Evolutionary conservation across 495 filamentous ascomycete species (phyloP), one percentile per base, ranked within the genome.

Genomic region (Penicillium parvum): DNA sequence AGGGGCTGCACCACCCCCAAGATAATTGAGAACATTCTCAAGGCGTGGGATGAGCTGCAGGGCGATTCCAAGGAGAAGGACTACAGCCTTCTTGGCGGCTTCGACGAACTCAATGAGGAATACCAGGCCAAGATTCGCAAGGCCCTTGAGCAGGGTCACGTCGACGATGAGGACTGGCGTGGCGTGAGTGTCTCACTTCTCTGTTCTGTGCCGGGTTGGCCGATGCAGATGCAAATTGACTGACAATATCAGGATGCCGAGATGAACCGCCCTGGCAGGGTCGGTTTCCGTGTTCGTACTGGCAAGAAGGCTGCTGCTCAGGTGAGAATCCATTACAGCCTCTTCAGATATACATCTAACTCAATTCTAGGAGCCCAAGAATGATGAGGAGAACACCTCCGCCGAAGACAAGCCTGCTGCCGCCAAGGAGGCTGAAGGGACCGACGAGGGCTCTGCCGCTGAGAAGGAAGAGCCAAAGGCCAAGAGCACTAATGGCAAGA

Each of bases 1-100:
- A 90, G 87, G 87, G 88, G 87, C n/a, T 94, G 88, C 43, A 74
- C 83, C 23, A 90, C 86, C 7, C 85, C 86, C 2, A 58, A 64
- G 19, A 66, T 79, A 37, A 65, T 91, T 40, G 18, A 49, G 28
- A 81, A 84, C 47, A 50, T 86, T 30, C 71, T 72, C 21, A 68
- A 76, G 2, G 33, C 37, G 10, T 22, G 23, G 14, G 43, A 51
- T 5, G 22, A 19, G 32, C 25, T 11, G 34, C 11, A 17, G n/a
- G n/a, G n/a, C n/a, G n/a, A n/a, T 14, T 43, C 7, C 37, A 47
- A 66, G 4, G 66, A 65, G 15, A 57, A 51, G 15, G 50, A 76
- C 14, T 68, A 63, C 47, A 61, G 73, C 20, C 37, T 55, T 25
- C 40, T 88, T 27, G 84, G 91, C 63, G 88, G 88, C 37, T 87